Evolutionary conservation across 164 flowering plant genomes (phyloP).

Genomic region (Cinnamomum micranthum): DNA sequence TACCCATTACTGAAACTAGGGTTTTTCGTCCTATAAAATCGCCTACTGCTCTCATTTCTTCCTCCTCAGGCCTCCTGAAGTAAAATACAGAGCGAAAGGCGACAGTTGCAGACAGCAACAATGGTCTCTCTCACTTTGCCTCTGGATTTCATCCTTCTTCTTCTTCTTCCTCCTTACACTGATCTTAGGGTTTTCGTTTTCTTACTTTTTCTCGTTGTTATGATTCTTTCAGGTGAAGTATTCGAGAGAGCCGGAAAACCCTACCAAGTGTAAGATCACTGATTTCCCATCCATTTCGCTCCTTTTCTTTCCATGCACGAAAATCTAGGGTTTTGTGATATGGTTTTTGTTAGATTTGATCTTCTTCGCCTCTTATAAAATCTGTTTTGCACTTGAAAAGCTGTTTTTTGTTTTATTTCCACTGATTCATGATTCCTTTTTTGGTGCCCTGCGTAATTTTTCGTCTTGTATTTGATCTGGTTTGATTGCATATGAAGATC

Average conservation of each 20-base stretch:
- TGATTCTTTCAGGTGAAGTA: conserved; percentile 49
- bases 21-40: background rate
- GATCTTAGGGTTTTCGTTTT: background rate
- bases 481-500: too few species aligned
- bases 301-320: background rate
- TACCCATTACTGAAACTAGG: background rate
- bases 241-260: conserved; percentile 69
- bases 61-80: background rate
- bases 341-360: background rate
- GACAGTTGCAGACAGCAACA: background rate
- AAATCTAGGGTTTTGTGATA: background rate
- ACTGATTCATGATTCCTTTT: too few species aligned
- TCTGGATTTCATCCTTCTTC: background rate
- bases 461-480: too few species aligned
- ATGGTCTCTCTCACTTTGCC: background rate
- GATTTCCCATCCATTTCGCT: background rate
- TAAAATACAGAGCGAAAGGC: background rate
- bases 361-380: background rate
- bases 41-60: background rate
- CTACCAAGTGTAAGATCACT: conserved; percentile 52
- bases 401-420: too few species aligned
- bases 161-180: background rate
- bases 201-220: background rate
- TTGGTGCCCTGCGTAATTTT: too few species aligned
- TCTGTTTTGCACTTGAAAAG: too few species aligned